Evolutionary conservation across 2,329 filamentous ascomycete species (phyloP).

Genomic region (Sclerotiophoma versabilis): DNA sequence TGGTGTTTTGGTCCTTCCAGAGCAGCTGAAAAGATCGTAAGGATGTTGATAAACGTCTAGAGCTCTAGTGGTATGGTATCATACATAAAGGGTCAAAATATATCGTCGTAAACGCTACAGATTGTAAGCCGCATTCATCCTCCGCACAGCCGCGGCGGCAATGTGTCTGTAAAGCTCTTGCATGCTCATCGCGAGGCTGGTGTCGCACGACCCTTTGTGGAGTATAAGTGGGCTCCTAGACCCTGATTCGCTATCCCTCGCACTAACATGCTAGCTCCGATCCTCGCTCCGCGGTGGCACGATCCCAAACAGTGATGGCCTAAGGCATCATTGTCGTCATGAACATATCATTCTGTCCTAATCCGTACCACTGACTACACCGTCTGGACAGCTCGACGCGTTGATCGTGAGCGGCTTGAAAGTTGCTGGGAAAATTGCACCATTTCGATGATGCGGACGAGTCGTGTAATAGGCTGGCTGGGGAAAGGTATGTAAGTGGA

Average conservation of each 20-base stretch:
- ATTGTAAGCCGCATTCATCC: background rate
- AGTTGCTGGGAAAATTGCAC: background rate
- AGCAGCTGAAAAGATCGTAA: no score
- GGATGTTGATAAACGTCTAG: no score
- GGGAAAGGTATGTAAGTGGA: background rate
- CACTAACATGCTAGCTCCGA: background rate
- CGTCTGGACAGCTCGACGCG: background rate
- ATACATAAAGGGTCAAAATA: no score
- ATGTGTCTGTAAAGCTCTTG: background rate
- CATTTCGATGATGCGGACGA: conserved; percentile 4
- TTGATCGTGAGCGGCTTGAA: background rate
- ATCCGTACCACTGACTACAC: background rate
- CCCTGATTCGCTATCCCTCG: background rate
- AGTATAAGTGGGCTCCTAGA: conserved; percentile 1
- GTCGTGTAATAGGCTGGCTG: background rate
- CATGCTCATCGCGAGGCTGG: background rate
- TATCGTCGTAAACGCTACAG: no score
- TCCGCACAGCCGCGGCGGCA: background rate
- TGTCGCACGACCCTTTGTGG: background rate
- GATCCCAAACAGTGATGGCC: conserved; percentile 10
- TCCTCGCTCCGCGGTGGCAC: background rate
- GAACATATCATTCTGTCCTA: conserved; percentile 12
- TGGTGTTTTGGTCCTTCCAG: no score
- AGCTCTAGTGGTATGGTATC: no score
- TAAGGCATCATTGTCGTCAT: conserved; percentile 14